These are phyloP conservation scores for Nothomitra cinnamomea DNA, from an alignment of 2,329 filamentous ascomycete species.

Conservation along the genomic window DNA sequence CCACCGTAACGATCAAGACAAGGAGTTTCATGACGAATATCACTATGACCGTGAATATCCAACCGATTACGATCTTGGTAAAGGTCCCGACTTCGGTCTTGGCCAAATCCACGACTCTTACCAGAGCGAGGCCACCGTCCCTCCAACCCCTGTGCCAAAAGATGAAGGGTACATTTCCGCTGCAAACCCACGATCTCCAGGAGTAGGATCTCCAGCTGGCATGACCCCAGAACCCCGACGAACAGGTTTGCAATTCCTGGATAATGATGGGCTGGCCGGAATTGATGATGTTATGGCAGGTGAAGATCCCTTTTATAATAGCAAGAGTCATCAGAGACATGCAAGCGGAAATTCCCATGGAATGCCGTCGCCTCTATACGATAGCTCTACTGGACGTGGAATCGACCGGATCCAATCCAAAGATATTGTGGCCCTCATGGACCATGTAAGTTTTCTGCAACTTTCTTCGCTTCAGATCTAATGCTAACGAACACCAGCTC, in stretches of 20 bases:
- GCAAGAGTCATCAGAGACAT: slow-evolving; percentile 43
- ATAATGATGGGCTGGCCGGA: slow-evolving; percentile 32
- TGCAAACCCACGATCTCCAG: slow-evolving; percentile 36
- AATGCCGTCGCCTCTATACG: slow-evolving; percentile 77
- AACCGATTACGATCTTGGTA: neutral
- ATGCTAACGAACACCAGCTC: slow-evolving; percentile 34
- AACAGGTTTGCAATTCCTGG: slow-evolving; percentile 34
- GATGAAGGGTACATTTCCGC: slow-evolving; percentile 91
- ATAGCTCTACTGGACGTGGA: slow-evolving; percentile 70
- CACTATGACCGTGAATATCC: slow-evolving; percentile 29
- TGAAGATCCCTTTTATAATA: slow-evolving; percentile 49
- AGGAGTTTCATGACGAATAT: slow-evolving; percentile 37
- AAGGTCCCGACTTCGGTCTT: slow-evolving; percentile 29
- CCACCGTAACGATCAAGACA: slow-evolving; percentile 37
- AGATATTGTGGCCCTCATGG: slow-evolving; percentile 94
- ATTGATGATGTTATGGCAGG: slow-evolving; percentile 30
- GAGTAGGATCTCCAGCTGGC: slow-evolving; percentile 16
- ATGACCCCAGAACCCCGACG: slow-evolving; percentile 28
- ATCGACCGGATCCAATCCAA: slow-evolving; percentile 89
- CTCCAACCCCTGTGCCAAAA: slow-evolving; percentile 27
- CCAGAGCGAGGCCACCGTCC: slow-evolving; percentile 11
- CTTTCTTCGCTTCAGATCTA: neutral
- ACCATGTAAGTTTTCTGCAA: slow-evolving; percentile 46
- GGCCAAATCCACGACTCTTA: slow-evolving; percentile 36
- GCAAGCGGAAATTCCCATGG: slow-evolving; percentile 84